phyloP scores from a whole-genome alignment of 2,329 filamentous ascomycete genomes.

The Aureobasidium sp. region DNA sequence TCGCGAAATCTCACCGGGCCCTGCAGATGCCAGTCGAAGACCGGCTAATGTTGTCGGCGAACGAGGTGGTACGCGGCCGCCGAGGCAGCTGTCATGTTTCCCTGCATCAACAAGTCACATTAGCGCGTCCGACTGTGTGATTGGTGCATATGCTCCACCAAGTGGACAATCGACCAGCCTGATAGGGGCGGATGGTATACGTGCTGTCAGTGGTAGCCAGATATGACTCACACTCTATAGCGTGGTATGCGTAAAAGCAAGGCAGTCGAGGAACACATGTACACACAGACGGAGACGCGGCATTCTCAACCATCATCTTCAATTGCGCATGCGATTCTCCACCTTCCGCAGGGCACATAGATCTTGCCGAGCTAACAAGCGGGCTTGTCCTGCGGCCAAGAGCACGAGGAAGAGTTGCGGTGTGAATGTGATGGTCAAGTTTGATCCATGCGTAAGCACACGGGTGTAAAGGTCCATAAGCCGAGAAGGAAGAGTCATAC shows the following conservation, averaged over 20 bases:
- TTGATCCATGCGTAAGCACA: not conserved
- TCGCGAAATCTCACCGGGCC: not conserved
- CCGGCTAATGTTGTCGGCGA: not conserved
- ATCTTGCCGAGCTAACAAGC: not conserved
- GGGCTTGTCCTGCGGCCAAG: not conserved
- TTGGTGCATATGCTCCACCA: not conserved
- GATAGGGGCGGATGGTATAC: not conserved
- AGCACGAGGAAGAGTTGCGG: not conserved
- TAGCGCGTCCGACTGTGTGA: not conserved
- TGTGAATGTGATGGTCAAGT: not conserved
- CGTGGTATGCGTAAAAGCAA: not conserved
- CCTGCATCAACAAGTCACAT: not conserved
- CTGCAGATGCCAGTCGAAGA: not conserved
- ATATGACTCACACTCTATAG: not conserved
- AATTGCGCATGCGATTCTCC: not conserved
- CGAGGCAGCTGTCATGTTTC: not conserved
- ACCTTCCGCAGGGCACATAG: not conserved
- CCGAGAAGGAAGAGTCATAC: not conserved
- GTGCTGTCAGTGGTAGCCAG: not conserved
- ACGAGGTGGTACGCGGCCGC: not conserved
- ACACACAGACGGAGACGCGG: not conserved
- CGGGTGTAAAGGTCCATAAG: not conserved
- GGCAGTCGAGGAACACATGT: not conserved
- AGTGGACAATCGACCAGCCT: not conserved
- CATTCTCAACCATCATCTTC: not conserved